phyloP scores from a whole-genome alignment of 164 flowering plant species.

The Stephania japonica region DNA sequence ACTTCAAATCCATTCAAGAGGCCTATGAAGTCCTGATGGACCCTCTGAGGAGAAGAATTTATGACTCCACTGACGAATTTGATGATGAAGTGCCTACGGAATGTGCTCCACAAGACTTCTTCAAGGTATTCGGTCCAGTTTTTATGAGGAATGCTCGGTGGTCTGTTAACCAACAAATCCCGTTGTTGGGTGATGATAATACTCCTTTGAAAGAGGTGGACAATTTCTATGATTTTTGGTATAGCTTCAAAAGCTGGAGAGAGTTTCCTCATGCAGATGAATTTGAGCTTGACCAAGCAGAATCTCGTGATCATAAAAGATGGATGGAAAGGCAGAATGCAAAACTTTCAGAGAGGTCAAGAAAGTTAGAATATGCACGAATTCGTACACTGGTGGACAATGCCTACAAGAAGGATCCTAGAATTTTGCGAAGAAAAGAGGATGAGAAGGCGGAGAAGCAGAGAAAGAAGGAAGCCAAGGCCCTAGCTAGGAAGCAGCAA shows the following conservation, averaged over 20 bases:
- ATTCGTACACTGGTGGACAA: slow-evolving; percentile 79
- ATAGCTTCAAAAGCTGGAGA: slow-evolving; percentile 86
- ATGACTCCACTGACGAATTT: slow-evolving; percentile 95
- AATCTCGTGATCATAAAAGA: slow-evolving; percentile 89
- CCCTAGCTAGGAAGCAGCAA: slow-evolving; percentile 62
- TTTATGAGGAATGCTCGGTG: slow-evolving; percentile 92
- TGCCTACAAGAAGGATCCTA: slow-evolving; percentile 84
- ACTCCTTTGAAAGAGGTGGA: slow-evolving; percentile 63
- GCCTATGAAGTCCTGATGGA: slow-evolving; percentile 79
- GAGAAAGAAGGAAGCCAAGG: slow-evolving; percentile 71
- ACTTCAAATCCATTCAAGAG: slow-evolving; percentile 84
- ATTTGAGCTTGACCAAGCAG: slow-evolving; percentile 89
- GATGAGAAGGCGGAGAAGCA: slow-evolving; percentile 74
- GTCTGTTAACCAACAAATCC: slow-evolving; percentile 70
- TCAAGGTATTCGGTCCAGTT: slow-evolving; percentile 87
- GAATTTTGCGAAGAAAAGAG: slow-evolving; percentile 69
- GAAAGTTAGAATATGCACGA: slow-evolving; percentile 80
- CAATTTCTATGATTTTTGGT: slow-evolving; percentile 79
- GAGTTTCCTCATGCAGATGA: slow-evolving; percentile 94
- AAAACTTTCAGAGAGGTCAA: slow-evolving; percentile 77
- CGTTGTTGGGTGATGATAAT: slow-evolving; percentile 66
- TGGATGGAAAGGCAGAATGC: slow-evolving; percentile 99
- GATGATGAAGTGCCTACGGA: slow-evolving; percentile 86
- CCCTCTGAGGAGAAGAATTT: slow-evolving; percentile 81
- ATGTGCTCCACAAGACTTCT: slow-evolving; percentile 84